phyloP scores from a whole-genome alignment of 306 rosid species.

The Malus sylvestris region DNA sequence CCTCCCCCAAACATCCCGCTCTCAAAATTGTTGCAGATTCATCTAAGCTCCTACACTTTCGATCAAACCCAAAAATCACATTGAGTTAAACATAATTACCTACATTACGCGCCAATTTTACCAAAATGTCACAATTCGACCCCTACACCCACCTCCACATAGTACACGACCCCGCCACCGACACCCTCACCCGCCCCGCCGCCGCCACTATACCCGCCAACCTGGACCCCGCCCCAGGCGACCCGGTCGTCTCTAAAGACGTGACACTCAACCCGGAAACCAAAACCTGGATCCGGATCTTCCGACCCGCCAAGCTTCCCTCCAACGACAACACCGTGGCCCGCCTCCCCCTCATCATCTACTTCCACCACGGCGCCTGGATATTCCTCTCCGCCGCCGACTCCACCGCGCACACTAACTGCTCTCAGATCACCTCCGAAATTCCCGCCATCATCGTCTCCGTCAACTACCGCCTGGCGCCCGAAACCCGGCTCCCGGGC shows the following conservation, averaged over 20 bases:
- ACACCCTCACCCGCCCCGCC: slow-evolving; percentile 31
- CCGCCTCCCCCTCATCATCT: slow-evolving; percentile 40
- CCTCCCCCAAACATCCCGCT: background rate
- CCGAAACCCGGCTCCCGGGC: slow-evolving; percentile 43
- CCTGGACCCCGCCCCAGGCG: slow-evolving; percentile 19
- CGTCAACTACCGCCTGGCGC: slow-evolving; percentile 32
- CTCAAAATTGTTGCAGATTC: too few relatives aligned
- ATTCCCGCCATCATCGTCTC: slow-evolving; percentile 46
- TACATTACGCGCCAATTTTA: background rate
- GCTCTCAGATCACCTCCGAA: slow-evolving; percentile 14
- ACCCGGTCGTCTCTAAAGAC: slow-evolving; percentile 35
- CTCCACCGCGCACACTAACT: background rate
- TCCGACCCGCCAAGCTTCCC: slow-evolving; percentile 47
- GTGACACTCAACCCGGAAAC: slow-evolving; percentile 23
- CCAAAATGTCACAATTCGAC: slow-evolving; percentile 44
- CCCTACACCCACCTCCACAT: slow-evolving; percentile 34
- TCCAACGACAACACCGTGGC: slow-evolving; percentile 52
- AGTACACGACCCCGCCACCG: slow-evolving; percentile 33
- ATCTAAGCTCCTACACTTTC: background rate
- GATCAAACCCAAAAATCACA: background rate
- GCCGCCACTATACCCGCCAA: slow-evolving; percentile 8
- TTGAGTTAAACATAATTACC: background rate
- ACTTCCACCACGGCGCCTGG: slow-evolving; percentile 55
- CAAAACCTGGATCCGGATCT: slow-evolving; percentile 36
- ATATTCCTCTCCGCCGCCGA: slow-evolving; percentile 11